Base-by-base conservation (phyloP, 139 green algal species). In the Diplosphaera chodatii region DNA sequence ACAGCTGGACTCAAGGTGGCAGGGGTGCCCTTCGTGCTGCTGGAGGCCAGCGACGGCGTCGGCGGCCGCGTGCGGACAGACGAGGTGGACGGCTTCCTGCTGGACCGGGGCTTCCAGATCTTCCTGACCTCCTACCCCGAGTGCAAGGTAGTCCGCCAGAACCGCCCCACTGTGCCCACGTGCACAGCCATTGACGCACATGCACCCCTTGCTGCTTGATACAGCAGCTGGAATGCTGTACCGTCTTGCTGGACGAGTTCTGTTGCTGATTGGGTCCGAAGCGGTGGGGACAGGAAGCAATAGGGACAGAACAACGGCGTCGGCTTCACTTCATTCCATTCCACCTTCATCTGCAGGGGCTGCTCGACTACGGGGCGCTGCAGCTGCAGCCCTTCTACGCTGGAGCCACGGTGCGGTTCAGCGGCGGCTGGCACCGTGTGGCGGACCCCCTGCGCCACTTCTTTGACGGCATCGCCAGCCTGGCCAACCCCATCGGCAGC, bases 41-140 rank as follows among this genome's bases (percentile, higher is more conserved):
- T 98, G 32, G 93, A 98, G 77, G 88, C 94, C 0, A 83, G 83
- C 25, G 91, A 98, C 70, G 95, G 78, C 1, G 86, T 98, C 25
- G 95, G 95, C 20, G 95, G 94, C 4, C 84, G 94, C 27, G 89
- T 96, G 40, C 83, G 93, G 1, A 98, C 94, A 5, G 95, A 98
- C 72, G 65, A 78, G n/a, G 76, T 93, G 8, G 92, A 98, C 20
- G 96, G 95, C 4, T 99, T 96, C 76, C 71, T 95, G 21, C 82
- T 99, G 23, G 96, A 99, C 82, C 77, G 91, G 0, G 96, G 96
- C 59, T 99, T 99, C 74, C 94, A 99, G 71, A 98, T 99, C 77
- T 99, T 98, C 77, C 83, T 99, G 23, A 96, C 92, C 22, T 84
- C 74, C 10, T 88, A 89, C 71, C 77, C 73, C 4, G 79, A 86